phyloP scores from a whole-genome alignment of 2,329 filamentous ascomycete species.

The Mycogone perniciosa region DNA sequence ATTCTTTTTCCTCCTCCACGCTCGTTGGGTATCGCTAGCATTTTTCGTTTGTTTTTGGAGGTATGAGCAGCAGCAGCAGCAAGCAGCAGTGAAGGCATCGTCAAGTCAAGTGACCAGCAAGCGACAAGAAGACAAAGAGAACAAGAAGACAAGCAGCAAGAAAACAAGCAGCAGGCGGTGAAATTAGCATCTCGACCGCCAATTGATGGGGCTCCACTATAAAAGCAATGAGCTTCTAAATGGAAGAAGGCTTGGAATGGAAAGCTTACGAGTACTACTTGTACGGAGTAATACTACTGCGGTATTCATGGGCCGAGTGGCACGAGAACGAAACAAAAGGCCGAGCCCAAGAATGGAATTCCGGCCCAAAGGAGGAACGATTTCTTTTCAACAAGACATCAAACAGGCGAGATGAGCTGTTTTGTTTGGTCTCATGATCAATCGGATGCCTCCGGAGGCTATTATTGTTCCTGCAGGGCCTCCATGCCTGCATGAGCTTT shows the following conservation, averaged over 20 bases:
- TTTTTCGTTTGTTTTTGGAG: background rate
- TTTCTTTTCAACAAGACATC: too few species aligned
- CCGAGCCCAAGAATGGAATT: background rate
- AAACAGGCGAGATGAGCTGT: too few species aligned
- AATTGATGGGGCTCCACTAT: background rate
- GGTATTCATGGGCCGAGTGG: background rate
- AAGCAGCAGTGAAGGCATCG: background rate
- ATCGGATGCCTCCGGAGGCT: too few species aligned
- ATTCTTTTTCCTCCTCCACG: background rate
- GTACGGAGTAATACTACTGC: too few species aligned
- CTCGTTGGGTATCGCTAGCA: background rate
- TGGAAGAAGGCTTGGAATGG: too few species aligned
- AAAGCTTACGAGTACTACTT: too few species aligned
- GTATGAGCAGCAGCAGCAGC: background rate
- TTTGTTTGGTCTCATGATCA: too few species aligned
- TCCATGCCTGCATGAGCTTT: too few species aligned
- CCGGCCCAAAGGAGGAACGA: too few species aligned
- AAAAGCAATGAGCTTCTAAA: too few species aligned
- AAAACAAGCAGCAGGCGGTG: constrained; percentile 9
- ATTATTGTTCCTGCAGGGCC: too few species aligned
- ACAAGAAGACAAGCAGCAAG: constrained; percentile 1
- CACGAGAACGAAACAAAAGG: background rate
- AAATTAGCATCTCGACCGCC: background rate
- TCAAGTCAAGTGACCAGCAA: constrained; percentile 3
- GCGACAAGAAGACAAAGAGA: background rate